Percentiles rank a stretch among this genome's conserved stretches.
phyloP scores from a whole-genome alignment of 768 basidiomycete genomes.

The Phlebiopsis gigantea region DNA sequence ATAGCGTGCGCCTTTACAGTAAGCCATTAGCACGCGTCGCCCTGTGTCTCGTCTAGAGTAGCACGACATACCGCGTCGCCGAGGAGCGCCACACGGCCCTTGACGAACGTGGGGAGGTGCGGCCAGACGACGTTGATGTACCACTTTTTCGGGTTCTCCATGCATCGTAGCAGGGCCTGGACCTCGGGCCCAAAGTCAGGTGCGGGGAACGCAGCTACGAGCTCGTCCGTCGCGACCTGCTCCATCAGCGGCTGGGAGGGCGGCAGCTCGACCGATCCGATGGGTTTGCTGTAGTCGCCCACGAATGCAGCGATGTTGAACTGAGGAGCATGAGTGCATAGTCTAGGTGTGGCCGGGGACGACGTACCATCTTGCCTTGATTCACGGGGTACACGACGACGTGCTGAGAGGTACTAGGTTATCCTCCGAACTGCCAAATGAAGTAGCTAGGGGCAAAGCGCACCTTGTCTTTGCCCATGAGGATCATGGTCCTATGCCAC shows the following conservation, averaged over 20 bases:
- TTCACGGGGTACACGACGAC: conserved; percentile 48
- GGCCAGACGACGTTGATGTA: conserved; percentile 44
- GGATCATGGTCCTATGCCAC: conserved; percentile 31
- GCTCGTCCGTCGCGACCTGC: conserved; percentile 34
- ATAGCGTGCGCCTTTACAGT: conserved; percentile 42
- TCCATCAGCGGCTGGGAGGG: conserved; percentile 33
- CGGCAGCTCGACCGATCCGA: conserved; percentile 13
- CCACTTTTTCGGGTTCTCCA: conserved; percentile 49
- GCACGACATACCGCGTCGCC: conserved; percentile 39
- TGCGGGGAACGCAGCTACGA: conserved; percentile 35
- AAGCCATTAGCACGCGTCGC: no score
- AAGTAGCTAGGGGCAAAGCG: background rate
- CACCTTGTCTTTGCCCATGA: conserved; percentile 38
- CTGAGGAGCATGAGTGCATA: conserved; percentile 15
- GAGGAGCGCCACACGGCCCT: conserved; percentile 40
- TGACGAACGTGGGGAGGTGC: conserved; percentile 39
- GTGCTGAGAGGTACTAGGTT: conserved; percentile 28
- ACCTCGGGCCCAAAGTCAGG: conserved; percentile 20
- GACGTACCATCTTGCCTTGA: conserved; percentile 33
- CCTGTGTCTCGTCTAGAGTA: no score
- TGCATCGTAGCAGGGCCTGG: conserved; percentile 17
- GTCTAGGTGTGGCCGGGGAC: background rate
- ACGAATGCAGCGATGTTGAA: conserved; percentile 42
- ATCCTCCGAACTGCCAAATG: background rate
- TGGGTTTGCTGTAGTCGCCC: conserved; percentile 24